These are phyloP conservation scores for Carpinus fangiana DNA, from an alignment of 306 rosid species.

Conservation along the genomic window DNA sequence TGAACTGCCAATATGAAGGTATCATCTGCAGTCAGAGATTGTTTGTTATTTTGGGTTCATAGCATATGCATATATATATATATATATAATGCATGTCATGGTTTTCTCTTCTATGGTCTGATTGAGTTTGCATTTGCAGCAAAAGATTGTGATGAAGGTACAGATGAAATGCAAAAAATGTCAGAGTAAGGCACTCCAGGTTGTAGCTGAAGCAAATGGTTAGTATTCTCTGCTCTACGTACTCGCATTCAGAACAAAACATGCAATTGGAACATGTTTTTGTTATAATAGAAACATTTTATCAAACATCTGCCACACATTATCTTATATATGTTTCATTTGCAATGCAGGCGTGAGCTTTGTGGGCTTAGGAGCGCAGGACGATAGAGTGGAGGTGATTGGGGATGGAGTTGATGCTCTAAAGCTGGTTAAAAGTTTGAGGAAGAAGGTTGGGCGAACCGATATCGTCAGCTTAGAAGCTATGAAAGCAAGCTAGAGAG, in stretches of 20 bases:
- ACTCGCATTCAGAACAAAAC: neutral
- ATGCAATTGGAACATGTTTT: too few relatives aligned
- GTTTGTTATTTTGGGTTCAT: neutral
- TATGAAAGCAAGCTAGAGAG: neutral
- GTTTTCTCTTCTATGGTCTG: neutral
- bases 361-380: neutral
- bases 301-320: too few relatives aligned
- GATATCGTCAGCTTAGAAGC: neutral
- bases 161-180: neutral
- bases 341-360: conserved; percentile 1
- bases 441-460: neutral
- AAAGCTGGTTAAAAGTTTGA: neutral
- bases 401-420: conserved; percentile 2
- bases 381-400: conserved; percentile 3
- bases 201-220: neutral
- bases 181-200: neutral
- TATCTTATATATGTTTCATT: neutral
- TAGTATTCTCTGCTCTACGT: neutral
- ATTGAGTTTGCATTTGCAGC: neutral
- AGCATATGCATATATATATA: neutral
- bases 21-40: neutral
- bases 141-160: conserved; percentile 15
- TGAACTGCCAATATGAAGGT: neutral
- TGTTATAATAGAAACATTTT: too few relatives aligned
- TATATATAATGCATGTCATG: neutral